Base-by-base conservation (phyloP, 768 basidiomycete species). In the Trametes gibbosa region DNA sequence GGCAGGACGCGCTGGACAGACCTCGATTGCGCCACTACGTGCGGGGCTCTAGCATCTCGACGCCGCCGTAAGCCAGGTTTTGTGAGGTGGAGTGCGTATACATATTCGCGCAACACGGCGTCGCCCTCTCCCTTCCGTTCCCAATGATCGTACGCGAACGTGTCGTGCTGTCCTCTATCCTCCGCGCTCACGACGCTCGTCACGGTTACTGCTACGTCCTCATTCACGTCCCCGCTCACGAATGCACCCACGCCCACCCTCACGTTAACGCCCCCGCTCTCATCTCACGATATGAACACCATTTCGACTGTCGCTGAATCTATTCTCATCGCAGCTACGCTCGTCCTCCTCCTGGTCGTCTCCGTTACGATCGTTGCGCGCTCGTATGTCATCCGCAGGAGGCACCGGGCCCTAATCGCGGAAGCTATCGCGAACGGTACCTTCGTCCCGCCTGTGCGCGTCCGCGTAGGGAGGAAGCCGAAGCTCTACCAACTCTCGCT, bases 351-450 rank as follows among this genome's bases (percentile, higher is more conserved):
- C 19, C 79, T 89, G 23, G 76, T 77, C 40, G 82, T 89, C n/a
- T 86, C 85, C 9, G 81, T 81, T 2, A 84, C 84, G 13, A 86
- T 89, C 67, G 80, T 89, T 59, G 63, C 81, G 46, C 84, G 87
- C 35, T 87, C 85, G 21, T 77, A 87, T 58, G 61, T 87, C 40
- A 76, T 88, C n/a, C 79, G 87, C 2, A 73, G 85, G 14, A 79
- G 87, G 3, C 83, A 85, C 56, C 79, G 82, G 17, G 77, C 76
- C 6, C 68, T 84, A 65, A 74, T 87, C 32, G 84, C 82, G 52
- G 84, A 87, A 59, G 85, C 84, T 17, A 86, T 87, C 62, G 75
- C 79, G 23, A 82, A 84, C 58, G 86, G 86, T 9, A 84, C 84
- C 7, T 86, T 83, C 80, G 60, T 81, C 10, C 79, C 81, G 1